Conservation (phyloP, 331 rosid species). For the Quercus phellos region DNA sequence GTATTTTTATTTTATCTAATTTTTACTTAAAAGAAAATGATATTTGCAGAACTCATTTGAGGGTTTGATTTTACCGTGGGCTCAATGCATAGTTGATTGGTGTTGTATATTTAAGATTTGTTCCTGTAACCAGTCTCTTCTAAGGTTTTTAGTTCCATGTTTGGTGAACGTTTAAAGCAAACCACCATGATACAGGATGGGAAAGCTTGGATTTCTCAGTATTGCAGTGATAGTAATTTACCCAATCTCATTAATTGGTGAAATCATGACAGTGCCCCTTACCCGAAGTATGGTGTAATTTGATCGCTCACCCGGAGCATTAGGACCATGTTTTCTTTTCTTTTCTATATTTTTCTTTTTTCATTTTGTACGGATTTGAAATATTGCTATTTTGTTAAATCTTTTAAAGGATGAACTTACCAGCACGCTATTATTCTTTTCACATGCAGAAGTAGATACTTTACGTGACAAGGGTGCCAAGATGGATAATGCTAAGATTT, state of each 20-base stretch:
- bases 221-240: too few species aligned
- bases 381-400: not conserved
- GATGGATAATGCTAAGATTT: slow-evolving; percentile 22
- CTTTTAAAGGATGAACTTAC: slow-evolving; percentile 8
- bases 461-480: slow-evolving; percentile 29
- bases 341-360: not conserved
- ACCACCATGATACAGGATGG: not conserved
- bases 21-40: too few species aligned
- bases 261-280: not conserved
- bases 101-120: not conserved
- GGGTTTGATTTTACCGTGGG: not conserved
- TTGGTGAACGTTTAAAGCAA: not conserved
- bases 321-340: not conserved
- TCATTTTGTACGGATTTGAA: not conserved
- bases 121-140: not conserved
- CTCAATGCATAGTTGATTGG: not conserved
- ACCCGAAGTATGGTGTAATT: not conserved
- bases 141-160: not conserved
- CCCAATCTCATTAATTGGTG: not conserved
- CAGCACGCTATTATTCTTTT: slow-evolving; percentile 6
- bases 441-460: slow-evolving; percentile 34
- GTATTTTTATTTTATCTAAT: too few species aligned
- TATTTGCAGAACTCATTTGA: not conserved
- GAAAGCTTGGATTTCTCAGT: not conserved
- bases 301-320: not conserved